Evolutionary conservation across 768 basidiomycete species (phyloP).

Genomic region (Lentinula sp.): DNA sequence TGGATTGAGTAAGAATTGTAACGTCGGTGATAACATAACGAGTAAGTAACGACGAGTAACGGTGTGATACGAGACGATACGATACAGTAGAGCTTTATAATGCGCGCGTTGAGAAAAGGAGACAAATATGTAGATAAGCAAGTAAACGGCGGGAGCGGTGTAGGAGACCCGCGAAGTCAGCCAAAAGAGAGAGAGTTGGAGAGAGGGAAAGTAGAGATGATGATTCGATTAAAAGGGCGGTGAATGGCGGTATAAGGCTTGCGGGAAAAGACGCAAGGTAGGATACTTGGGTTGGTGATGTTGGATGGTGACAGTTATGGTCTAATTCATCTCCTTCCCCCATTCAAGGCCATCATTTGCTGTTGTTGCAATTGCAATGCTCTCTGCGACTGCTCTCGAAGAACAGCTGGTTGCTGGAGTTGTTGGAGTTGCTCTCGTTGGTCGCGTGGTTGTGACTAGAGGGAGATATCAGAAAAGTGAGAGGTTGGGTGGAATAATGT

Average conservation of each 20-base stretch:
- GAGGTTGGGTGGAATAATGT: background rate
- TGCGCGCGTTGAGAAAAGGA: background rate
- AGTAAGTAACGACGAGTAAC: background rate
- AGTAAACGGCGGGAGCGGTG: background rate
- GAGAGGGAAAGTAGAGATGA: background rate
- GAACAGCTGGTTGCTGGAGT: background rate
- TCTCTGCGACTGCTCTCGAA: slow-evolving; percentile 2
- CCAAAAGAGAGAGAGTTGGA: background rate
- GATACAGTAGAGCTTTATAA: background rate
- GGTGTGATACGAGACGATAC: background rate
- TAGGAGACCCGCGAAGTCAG: background rate
- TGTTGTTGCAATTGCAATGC: slow-evolving; percentile 15
- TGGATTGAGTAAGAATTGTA: too few species aligned
- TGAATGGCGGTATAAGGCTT: too few species aligned
- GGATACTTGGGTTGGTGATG: background rate
- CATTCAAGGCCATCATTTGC: slow-evolving; percentile 16
- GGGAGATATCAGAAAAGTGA: background rate
- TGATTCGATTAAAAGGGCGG: too few species aligned
- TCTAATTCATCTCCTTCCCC: background rate
- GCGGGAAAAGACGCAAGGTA: too few species aligned
- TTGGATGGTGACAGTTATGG: background rate
- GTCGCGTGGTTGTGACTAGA: background rate
- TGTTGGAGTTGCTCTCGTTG: slow-evolving; percentile 17
- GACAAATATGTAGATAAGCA: background rate
- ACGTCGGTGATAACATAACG: background rate